Percentiles rank a stretch among this genome's conserved stretches.
These are phyloP conservation scores for Xylaria venustula DNA, from an alignment of 495 filamentous ascomycete genomes.

Conservation along the genomic window DNA sequence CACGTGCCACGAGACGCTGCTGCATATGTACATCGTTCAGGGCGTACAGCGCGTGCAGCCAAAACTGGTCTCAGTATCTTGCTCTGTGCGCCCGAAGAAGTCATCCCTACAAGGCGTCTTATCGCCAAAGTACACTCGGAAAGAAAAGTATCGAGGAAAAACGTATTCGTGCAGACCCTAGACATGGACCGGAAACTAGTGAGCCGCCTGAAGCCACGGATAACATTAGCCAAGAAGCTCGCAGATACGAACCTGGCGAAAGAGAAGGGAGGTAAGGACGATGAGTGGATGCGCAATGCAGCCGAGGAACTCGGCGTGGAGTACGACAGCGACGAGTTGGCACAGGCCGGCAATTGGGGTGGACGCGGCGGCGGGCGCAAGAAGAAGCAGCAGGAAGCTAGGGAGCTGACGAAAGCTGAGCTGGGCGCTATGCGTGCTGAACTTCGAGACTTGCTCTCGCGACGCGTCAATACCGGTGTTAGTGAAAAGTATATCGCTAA, in stretches of 20 bases:
- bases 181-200: slow-evolving; percentile 82
- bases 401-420: slow-evolving; percentile 67
- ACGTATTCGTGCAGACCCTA: slow-evolving; percentile 68
- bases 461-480: slow-evolving; percentile 85
- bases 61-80: slow-evolving; percentile 76
- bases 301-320: slow-evolving; percentile 95
- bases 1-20: slow-evolving; percentile 91
- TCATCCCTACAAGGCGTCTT: slow-evolving; percentile 75
- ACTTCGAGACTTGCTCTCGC: slow-evolving; percentile 63
- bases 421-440: slow-evolving; percentile 60
- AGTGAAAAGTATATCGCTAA: slow-evolving; percentile 85
- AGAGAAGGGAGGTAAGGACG: slow-evolving; percentile 77
- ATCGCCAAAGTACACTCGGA: slow-evolving; percentile 80
- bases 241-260: slow-evolving; percentile 81
- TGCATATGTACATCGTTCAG: slow-evolving; percentile 92
- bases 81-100: slow-evolving; percentile 89
- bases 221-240: slow-evolving; percentile 75
- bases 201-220: slow-evolving; percentile 67
- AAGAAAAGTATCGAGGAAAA: slow-evolving; percentile 33
- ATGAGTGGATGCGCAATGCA: slow-evolving; percentile 78
- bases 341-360: slow-evolving; percentile 56
- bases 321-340: slow-evolving; percentile 84
- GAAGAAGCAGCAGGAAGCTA: slow-evolving; percentile 69
- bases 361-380: slow-evolving; percentile 68
- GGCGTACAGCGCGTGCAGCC: slow-evolving; percentile 85